phyloP scores from a whole-genome alignment of 2,329 filamentous ascomycete species.

The Pleoardoris graminearum region DNA sequence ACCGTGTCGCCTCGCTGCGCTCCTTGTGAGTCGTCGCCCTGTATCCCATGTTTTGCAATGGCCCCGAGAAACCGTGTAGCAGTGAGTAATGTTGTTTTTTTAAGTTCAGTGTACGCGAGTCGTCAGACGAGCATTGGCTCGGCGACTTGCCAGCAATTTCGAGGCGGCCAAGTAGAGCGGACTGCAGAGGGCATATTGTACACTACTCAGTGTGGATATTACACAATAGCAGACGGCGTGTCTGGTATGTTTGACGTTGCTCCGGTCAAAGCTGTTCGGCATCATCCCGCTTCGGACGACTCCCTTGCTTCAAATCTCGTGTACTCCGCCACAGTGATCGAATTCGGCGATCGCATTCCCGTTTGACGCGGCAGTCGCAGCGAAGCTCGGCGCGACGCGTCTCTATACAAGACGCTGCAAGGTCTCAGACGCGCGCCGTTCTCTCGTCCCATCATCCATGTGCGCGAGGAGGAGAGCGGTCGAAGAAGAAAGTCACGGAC shows the following conservation, averaged over 20 bases:
- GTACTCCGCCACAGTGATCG: too few species aligned
- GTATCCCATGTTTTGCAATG: neutral
- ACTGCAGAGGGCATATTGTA: neutral
- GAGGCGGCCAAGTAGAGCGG: conserved; percentile 2
- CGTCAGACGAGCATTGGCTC: conserved; percentile 1
- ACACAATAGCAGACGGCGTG: neutral
- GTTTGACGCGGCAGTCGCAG: too few species aligned
- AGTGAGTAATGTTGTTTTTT: neutral
- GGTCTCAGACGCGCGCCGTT: too few species aligned
- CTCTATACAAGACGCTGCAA: too few species aligned
- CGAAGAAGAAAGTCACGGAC: neutral
- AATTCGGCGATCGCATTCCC: too few species aligned
- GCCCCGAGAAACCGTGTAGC: neutral
- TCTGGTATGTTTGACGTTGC: neutral
- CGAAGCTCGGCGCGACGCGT: too few species aligned
- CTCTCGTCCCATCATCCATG: neutral
- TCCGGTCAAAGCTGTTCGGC: too few species aligned
- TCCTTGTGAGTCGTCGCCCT: conserved; percentile 7
- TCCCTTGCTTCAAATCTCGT: too few species aligned
- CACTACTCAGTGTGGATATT: neutral
- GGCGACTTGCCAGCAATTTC: conserved; percentile 1
- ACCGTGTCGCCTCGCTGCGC: neutral
- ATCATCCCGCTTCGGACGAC: too few species aligned
- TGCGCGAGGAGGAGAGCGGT: conserved; percentile 2
- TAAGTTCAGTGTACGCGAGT: neutral